Evolutionary conservation across 2,329 filamentous ascomycete species (phyloP).

Genomic region (Ceratocystiopsis brevicomis): DNA sequence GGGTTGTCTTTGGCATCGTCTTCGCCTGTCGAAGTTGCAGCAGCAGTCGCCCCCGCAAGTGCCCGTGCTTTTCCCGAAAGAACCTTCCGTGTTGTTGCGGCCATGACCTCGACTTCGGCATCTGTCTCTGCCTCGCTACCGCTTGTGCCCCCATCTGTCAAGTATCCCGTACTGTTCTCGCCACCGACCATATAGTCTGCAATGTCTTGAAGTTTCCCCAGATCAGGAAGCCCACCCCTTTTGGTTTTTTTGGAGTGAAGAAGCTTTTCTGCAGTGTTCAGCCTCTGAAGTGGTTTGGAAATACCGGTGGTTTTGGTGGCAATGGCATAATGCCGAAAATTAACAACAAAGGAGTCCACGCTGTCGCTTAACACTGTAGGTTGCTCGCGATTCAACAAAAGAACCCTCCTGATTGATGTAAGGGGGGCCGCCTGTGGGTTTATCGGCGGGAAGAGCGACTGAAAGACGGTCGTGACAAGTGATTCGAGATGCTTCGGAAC

Average conservation of each 20-base stretch:
- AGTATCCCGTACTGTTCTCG: constrained; percentile 61
- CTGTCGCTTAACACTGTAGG: constrained; percentile 22
- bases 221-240: constrained; percentile 64
- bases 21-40: constrained; percentile 20
- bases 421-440: constrained; percentile 80
- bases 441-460: constrained; percentile 89
- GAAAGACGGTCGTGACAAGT: constrained; percentile 83
- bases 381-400: constrained; percentile 71
- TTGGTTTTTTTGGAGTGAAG: constrained; percentile 38
- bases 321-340: constrained; percentile 87
- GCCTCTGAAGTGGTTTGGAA: constrained; percentile 61
- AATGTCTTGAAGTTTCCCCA: constrained; percentile 81
- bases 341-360: constrained; percentile 60
- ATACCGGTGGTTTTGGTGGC: constrained; percentile 71
- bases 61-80: constrained; percentile 31
- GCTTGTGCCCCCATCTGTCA: constrained; percentile 56
- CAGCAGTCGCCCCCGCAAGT: constrained; percentile 9
- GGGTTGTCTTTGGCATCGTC: constrained; percentile 21
- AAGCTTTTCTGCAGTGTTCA: constrained; percentile 73
- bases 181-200: constrained; percentile 85
- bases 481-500: constrained; percentile 91
- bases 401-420: constrained; percentile 76
- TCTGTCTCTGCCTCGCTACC: constrained; percentile 90
- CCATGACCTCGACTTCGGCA: constrained; percentile 75
- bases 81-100: constrained; percentile 43